Evolutionary conservation across 805 yeast genomes (phyloP).

Genomic region (Hanseniaspora thailandica): DNA sequence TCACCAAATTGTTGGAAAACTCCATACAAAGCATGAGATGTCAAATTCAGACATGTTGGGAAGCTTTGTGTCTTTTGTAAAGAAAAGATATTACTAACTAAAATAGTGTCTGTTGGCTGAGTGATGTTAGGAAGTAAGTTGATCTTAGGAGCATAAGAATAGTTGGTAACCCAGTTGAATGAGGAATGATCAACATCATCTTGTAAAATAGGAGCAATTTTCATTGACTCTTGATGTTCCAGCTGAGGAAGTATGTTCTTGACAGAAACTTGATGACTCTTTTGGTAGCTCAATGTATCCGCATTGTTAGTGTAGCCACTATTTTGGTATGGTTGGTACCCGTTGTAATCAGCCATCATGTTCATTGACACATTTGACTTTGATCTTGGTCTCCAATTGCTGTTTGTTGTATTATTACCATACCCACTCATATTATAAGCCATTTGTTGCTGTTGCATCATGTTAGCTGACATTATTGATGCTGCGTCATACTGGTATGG

Average conservation of each 20-base stretch:
- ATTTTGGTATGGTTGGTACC: constrained; percentile 21
- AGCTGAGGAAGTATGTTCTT: background rate
- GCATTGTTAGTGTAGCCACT: constrained; percentile 23
- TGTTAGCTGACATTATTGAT: constrained; percentile 20
- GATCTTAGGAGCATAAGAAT: constrained; percentile 60
- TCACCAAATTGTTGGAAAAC: constrained; percentile 53
- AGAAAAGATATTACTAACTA: constrained; percentile 56
- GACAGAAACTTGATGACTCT: background rate
- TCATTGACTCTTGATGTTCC: background rate
- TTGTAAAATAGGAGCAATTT: constrained; percentile 29
- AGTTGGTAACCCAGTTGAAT: constrained; percentile 57
- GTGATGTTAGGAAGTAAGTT: constrained; percentile 55
- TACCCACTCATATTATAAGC: background rate
- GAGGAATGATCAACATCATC: constrained; percentile 53
- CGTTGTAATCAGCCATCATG: background rate
- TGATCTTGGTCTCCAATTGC: constrained; percentile 3
- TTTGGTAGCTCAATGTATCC: constrained; percentile 1
- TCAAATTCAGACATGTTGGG: constrained; percentile 35
- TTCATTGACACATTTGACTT: background rate
- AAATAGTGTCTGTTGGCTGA: constrained; percentile 60
- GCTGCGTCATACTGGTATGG: constrained; percentile 16
- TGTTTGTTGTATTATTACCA: background rate
- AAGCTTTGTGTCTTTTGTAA: constrained; percentile 27
- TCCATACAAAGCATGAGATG: constrained; percentile 42
- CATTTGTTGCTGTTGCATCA: constrained; percentile 17